These are phyloP conservation scores for Ceratopteris richardii DNA, from an alignment of 75 land plant species.

Conservation along the genomic window DNA sequence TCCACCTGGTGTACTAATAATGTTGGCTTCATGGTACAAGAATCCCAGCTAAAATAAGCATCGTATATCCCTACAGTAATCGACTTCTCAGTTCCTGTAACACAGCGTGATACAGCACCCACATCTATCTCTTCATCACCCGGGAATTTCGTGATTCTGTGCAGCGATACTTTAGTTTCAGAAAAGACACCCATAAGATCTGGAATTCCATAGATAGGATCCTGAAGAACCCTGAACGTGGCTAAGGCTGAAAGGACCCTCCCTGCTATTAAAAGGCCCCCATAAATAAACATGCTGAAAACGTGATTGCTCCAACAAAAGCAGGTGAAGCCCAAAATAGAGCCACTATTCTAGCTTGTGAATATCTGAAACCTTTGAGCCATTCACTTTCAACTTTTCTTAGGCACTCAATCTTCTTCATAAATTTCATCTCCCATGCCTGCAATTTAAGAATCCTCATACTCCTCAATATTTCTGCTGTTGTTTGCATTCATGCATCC, in stretches of 20 bases:
- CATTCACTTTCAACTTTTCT: constrained; percentile 44
- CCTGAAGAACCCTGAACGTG: constrained; percentile 69
- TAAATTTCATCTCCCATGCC: constrained; percentile 50
- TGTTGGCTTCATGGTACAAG: constrained; percentile 6
- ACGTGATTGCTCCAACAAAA: constrained; percentile 62
- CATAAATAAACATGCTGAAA: constrained; percentile 59
- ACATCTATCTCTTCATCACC: constrained; percentile 24
- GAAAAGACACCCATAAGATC: constrained; percentile 54
- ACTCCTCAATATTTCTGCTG: constrained; percentile 45
- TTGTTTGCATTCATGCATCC: constrained; percentile 54
- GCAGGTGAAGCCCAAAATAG: constrained; percentile 74
- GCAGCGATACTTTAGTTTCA: constrained; percentile 61
- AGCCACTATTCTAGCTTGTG: constrained; percentile 34
- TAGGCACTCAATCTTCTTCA: constrained; percentile 32
- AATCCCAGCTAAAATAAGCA: constrained; percentile 48
- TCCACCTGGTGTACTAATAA: constrained; percentile 31
- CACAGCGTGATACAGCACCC: not conserved
- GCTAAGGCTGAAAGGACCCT: constrained; percentile 75
- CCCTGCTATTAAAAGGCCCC: constrained; percentile 52
- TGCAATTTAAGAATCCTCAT: constrained; percentile 69
- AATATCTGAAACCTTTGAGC: constrained; percentile 44
- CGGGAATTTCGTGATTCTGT: constrained; percentile 37
- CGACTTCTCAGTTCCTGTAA: constrained; percentile 5
- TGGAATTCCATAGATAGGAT: constrained; percentile 58
- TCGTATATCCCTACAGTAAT: constrained; percentile 35